phyloP scores from a whole-genome alignment of 164 flowering plant species.

The Macadamia tetraphylla region DNA sequence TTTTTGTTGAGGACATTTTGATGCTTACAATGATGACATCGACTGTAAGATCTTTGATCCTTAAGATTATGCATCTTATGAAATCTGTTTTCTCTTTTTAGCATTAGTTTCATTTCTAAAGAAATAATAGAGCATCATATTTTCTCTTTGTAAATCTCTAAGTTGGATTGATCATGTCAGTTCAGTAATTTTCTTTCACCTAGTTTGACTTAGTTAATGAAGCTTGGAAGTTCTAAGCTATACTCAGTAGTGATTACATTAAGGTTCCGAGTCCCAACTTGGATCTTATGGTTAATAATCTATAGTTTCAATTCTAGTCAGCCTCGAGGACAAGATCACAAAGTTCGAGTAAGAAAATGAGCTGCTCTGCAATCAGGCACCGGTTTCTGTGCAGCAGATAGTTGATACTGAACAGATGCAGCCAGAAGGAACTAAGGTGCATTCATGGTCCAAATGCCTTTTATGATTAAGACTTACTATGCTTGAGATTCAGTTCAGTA shows the following conservation, averaged over 20 bases:
- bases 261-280: not conserved
- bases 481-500: not conserved
- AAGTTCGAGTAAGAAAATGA: conserved; percentile 64
- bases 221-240: no score
- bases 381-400: conserved; percentile 29
- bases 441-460: not conserved
- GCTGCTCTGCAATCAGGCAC: conserved; percentile 37
- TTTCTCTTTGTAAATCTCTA: no score
- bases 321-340: conserved; percentile 46
- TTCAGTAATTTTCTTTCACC: no score
- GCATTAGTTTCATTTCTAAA: no score
- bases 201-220: no score
- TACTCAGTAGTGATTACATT: no score
- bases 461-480: not conserved
- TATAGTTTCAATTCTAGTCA: conserved; percentile 17
- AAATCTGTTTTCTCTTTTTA: no score
- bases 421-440: conserved; percentile 35
- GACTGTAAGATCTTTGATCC: no score
- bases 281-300: not conserved
- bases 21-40: no score
- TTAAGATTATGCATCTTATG: no score
- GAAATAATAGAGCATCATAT: no score
- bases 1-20: no score
- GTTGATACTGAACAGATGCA: conserved; percentile 20
- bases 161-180: conserved; percentile 1